A percentile compares a stretch with the other conserved stretches of the same genome.
Evolutionary conservation across 1,284 basidiomycete species (phyloP).

Genomic region (Cronartium quercuum): DNA sequence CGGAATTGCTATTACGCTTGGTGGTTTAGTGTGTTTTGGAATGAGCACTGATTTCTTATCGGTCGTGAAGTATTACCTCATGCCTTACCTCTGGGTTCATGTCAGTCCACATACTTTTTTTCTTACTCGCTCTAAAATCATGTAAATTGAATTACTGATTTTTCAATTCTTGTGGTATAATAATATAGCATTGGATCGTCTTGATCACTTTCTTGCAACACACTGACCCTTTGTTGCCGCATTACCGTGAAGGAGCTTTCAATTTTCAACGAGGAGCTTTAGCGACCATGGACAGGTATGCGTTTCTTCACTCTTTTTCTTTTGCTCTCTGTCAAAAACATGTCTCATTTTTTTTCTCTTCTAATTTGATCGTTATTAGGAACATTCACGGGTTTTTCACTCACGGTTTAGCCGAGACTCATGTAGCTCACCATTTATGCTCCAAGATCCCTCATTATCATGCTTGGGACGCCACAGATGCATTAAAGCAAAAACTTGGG

Average conservation of each 20-base stretch:
- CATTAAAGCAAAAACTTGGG: conserved; percentile 73
- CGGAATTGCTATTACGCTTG: conserved; percentile 70
- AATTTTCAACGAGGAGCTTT: conserved; percentile 93
- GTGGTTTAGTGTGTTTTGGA: conserved; percentile 52
- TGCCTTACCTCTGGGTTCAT: conserved; percentile 84
- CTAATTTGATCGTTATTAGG: conserved; percentile 54
- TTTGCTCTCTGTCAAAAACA: no score
- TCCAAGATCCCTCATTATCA: conserved; percentile 92
- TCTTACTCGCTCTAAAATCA: background rate
- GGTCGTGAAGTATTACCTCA: conserved; percentile 70
- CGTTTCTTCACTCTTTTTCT: conserved; percentile 53
- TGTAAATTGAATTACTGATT: background rate
- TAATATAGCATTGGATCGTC: conserved; percentile 39
- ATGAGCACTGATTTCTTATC: conserved; percentile 58
- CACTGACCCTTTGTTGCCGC: conserved; percentile 88
- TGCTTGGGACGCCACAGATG: conserved; percentile 82
- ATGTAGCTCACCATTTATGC: conserved; percentile 80
- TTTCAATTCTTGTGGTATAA: background rate
- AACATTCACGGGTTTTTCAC: conserved; percentile 56
- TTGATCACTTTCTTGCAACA: conserved; percentile 63
- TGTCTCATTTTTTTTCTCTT: conserved; percentile 58
- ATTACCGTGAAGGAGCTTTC: conserved; percentile 85
- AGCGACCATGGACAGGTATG: conserved; percentile 67
- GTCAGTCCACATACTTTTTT: conserved; percentile 45
- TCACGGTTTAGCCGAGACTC: conserved; percentile 86